Percentiles rank a stretch among this genome's conserved stretches.
phyloP scores from a whole-genome alignment of 148 eudicot genomes.

The Rhododendron mucronatum region DNA sequence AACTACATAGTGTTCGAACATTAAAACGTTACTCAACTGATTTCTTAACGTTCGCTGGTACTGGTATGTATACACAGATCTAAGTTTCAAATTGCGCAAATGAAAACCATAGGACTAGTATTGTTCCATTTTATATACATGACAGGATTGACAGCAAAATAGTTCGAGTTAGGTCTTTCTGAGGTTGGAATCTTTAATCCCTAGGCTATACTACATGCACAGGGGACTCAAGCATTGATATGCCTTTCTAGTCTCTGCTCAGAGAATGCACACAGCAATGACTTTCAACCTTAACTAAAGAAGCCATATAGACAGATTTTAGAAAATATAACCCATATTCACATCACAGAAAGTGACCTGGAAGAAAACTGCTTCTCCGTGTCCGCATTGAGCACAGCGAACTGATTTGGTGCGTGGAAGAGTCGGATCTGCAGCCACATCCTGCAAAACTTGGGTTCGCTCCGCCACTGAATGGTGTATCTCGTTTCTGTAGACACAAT shows the following conservation, averaged over 20 bases:
- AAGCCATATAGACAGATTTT: not conserved
- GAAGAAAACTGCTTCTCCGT: conserved; percentile 97
- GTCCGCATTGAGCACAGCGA: conserved; percentile 76
- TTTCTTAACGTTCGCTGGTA: not conserved
- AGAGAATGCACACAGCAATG: not conserved
- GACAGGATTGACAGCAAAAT: not conserved
- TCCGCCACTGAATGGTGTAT: conserved; percentile 85
- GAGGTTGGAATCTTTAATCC: not conserved
- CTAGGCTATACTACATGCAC: no score
- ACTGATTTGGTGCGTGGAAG: conserved; percentile 94
- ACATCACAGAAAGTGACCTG: conserved; percentile 44
- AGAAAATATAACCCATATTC: not conserved
- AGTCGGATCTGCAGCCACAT: conserved; percentile 98
- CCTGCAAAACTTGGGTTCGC: conserved; percentile 88
- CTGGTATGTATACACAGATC: not conserved
- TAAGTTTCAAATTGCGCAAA: not conserved
- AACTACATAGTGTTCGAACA: not conserved
- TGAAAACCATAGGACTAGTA: not conserved
- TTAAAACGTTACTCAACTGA: not conserved
- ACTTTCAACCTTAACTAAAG: not conserved
- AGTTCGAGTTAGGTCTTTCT: not conserved
- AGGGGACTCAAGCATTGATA: not conserved
- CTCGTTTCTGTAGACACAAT: conserved; percentile 93
- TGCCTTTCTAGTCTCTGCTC: not conserved
- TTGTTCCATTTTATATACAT: not conserved